phyloP scores from a whole-genome alignment of 805 yeast genomes.

The Myxozyma neglecta region DNA sequence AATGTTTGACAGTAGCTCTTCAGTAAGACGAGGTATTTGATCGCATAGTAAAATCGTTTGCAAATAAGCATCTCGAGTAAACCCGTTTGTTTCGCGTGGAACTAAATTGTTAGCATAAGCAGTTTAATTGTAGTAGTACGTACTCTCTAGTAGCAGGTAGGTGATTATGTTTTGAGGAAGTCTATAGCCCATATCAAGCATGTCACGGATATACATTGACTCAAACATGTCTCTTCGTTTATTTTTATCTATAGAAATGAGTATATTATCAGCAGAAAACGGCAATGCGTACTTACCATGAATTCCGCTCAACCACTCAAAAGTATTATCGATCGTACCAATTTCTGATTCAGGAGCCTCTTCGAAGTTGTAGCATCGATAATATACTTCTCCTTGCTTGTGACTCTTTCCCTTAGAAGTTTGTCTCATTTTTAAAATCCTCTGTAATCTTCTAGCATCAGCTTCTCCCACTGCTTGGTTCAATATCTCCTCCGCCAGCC shows the following conservation, averaged over 20 bases:
- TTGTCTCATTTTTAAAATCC: not conserved
- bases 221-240: constrained; percentile 9
- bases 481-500: not conserved
- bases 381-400: not conserved
- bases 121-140: not conserved
- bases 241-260: not conserved
- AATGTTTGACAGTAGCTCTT: not conserved
- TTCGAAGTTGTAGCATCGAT: not conserved
- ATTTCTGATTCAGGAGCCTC: not conserved
- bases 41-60: not conserved
- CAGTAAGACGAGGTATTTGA: not conserved
- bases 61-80: constrained; percentile 5
- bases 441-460: constrained; percentile 3
- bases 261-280: not conserved
- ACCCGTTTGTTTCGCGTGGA: constrained; percentile 17
- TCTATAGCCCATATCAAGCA: constrained; percentile 8
- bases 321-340: not conserved
- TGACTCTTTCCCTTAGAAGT: not conserved
- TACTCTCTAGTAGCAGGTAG: constrained; percentile 18
- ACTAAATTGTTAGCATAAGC: not conserved
- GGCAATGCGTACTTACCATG: not conserved
- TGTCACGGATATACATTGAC: constrained; percentile 13
- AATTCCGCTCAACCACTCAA: not conserved
- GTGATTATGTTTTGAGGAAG: constrained; percentile 2
- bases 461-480: not conserved